Evolutionary conservation across 1,284 basidiomycete genomes (phyloP), one percentile per base, ranked within the genome.

Genomic region (Trametes sp.): DNA sequence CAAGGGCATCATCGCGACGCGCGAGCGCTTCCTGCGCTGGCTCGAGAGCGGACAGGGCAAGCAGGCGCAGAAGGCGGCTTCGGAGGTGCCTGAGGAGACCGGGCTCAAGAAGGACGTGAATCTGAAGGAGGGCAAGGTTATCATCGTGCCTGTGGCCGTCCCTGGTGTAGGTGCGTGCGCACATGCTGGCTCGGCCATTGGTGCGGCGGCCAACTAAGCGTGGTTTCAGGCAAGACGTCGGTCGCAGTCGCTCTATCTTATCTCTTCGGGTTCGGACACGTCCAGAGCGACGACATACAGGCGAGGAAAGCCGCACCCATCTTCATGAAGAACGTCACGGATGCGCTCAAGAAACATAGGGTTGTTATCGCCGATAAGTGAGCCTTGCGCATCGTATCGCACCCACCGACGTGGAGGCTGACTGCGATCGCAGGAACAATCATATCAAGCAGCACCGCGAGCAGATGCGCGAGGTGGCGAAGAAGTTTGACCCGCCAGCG

Each of bases 311-410:
- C 93, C 0, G 95, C 86, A 0, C 85, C 89, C 0, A 74, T 80
- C 1, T 99, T 99, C 77, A 77, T 96, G 58, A 87, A 83, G 68
- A 95, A 93, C 64, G 89, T 98, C 38, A 76, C 80, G 10, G 75
- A 81, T 0, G 79, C 93, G 1, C 80, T 97, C 24, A 74, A 84
- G 59, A 82, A 74, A 0, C 78, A 92, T 57, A 82, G 92, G 57
- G 87, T 96, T 0, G 96, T 98, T 11, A 93, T 93, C 64, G 95
- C 95, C 21, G 96, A 98, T 77, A 93, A 92, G 94, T 94, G 70
- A 56, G 87, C 56, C 29, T 45, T 8, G 45, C 14, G 13, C 13
- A 31, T 61, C 13, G 26, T 21, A 14, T 5, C 9, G 14, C 46
- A 5, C 35, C 4, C 23, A 11, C n/a, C 4, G 5, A 7, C 11